Conservation (phyloP, 495 filamentous ascomycete species). For the Evernia prunastri region DNA sequence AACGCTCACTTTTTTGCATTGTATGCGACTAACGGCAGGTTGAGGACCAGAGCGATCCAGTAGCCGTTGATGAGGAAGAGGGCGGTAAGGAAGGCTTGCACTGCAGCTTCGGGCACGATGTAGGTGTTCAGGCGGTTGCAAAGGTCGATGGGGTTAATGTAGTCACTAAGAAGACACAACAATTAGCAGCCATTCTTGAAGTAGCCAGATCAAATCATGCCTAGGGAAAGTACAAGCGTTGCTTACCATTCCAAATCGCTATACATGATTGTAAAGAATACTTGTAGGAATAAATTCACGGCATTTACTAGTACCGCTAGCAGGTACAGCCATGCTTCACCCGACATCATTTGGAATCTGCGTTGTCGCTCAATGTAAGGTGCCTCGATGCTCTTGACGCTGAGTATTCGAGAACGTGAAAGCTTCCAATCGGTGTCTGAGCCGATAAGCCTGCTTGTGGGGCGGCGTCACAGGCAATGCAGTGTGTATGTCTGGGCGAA, state of each 20-base stretch:
- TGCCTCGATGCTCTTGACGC: not conserved
- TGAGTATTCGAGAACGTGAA: not conserved
- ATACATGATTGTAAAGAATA: conserved; percentile 99
- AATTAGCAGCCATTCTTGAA: conserved; percentile 24
- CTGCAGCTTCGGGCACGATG: conserved; percentile 96
- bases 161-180: conserved; percentile 60
- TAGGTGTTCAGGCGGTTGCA: conserved; percentile 99
- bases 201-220: conserved; percentile 12
- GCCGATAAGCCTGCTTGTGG: conserved; percentile 9
- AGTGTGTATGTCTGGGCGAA: not conserved
- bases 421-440: conserved; percentile 1
- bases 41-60: conserved; percentile 89
- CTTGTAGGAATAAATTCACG: conserved; percentile 99
- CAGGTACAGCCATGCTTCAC: conserved; percentile 98
- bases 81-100: conserved; percentile 90
- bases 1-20: conserved; percentile 89
- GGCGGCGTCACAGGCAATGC: no score
- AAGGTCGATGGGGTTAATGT: conserved; percentile 99
- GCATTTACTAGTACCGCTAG: conserved; percentile 98
- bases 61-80: conserved; percentile 98
- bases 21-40: conserved; percentile 85
- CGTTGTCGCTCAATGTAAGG: not conserved
- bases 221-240: not conserved
- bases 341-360: conserved; percentile 61
- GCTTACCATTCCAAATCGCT: conserved; percentile 94